Percentiles rank a stretch among this genome's conserved stretches.
Evolutionary conservation across 2,329 filamentous ascomycete genomes (phyloP).

Genomic region (Cryphonectria japonica): DNA sequence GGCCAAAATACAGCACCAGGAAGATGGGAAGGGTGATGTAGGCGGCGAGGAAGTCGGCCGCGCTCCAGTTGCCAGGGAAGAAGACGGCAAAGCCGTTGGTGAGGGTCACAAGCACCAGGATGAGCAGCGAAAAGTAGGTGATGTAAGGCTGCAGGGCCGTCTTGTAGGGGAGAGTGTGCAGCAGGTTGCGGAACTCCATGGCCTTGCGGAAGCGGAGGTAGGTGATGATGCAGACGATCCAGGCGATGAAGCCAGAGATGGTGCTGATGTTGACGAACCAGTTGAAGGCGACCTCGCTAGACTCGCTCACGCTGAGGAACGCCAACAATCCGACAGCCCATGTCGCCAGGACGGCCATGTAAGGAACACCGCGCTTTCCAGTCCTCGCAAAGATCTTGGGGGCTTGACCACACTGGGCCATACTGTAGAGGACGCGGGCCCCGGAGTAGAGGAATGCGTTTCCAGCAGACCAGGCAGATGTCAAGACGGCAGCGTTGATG

Average conservation of each 20-base stretch:
- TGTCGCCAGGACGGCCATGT: constrained; percentile 55
- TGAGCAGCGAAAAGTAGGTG: constrained; percentile 61
- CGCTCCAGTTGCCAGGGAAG: constrained; percentile 66
- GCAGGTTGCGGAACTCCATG: constrained; percentile 55
- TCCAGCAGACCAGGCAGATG: constrained; percentile 66
- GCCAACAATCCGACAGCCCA: constrained; percentile 66
- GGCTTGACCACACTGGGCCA: constrained; percentile 69
- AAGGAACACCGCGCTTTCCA: constrained; percentile 65
- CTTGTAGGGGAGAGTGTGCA: constrained; percentile 55
- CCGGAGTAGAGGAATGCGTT: constrained; percentile 69
- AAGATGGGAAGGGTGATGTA: constrained; percentile 69
- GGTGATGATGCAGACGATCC: constrained; percentile 61
- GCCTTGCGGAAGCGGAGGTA: constrained; percentile 64
- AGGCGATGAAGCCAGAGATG: constrained; percentile 63
- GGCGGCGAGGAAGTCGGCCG: constrained; percentile 64
- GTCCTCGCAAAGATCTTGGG: constrained; percentile 64
- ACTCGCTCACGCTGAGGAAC: constrained; percentile 69
- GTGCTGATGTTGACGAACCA: constrained; percentile 76
- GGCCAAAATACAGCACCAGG: constrained; percentile 61
- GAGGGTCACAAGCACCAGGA: constrained; percentile 65
- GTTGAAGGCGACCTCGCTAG: constrained; percentile 66
- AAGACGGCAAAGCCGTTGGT: constrained; percentile 80
- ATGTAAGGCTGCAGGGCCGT: constrained; percentile 65
- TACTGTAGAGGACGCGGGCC: constrained; percentile 70
- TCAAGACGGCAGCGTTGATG: constrained; percentile 70